These are phyloP conservation scores for Neurospora cerealis DNA, from an alignment of 495 filamentous ascomycete species.

Conservation along the genomic window DNA sequence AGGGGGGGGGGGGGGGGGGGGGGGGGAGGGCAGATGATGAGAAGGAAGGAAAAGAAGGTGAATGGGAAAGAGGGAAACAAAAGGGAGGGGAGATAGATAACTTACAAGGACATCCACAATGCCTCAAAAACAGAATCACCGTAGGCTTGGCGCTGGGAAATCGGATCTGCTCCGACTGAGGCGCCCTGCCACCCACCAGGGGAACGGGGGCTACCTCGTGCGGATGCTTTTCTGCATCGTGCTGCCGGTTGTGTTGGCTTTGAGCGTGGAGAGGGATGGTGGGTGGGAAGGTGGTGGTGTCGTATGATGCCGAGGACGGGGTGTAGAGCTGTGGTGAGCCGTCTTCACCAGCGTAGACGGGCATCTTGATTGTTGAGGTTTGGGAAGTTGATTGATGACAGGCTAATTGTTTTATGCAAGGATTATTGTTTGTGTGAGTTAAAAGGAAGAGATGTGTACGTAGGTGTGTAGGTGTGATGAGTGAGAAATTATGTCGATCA, in stretches of 20 bases:
- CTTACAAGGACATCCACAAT: constrained; percentile 53
- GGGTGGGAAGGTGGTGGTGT: background rate
- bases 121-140: constrained; percentile 48
- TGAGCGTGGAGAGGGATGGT: background rate
- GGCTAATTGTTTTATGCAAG: background rate
- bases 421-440: background rate
- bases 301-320: background rate
- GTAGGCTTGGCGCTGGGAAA: constrained; percentile 39
- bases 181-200: constrained; percentile 38
- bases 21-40: background rate
- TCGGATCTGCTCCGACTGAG: constrained; percentile 29
- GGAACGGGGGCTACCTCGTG: constrained; percentile 26
- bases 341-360: background rate
- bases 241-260: background rate
- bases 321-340: background rate
- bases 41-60: constrained; percentile 1
- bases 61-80: background rate
- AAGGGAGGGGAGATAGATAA: constrained; percentile 4
- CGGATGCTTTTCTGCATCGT: background rate
- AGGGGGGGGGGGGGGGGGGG: background rate
- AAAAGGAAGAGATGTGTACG: background rate
- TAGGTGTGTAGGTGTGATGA: background rate
- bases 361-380: background rate
- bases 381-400: background rate
- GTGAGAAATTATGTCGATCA: background rate